Evolutionary conservation across 2,329 filamentous ascomycete species (phyloP).

Genomic region (Pyricularia sp.): DNA sequence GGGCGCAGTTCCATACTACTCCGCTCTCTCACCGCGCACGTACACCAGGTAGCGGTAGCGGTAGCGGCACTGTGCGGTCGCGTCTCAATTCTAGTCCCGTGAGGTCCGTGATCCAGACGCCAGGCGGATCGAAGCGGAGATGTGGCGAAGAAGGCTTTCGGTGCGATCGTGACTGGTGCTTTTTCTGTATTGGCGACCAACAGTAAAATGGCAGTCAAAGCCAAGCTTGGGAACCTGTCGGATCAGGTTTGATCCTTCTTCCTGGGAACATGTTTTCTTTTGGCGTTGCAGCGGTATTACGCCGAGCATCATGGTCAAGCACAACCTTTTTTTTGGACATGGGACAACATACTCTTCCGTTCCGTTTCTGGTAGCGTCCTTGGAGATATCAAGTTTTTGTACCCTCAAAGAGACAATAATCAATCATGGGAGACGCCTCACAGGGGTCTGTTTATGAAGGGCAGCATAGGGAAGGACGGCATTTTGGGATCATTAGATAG

Average conservation of each 20-base stretch:
- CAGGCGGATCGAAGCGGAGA: conserved; percentile 36
- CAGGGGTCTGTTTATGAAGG: not conserved
- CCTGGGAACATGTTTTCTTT: not conserved
- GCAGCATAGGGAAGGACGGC: not conserved
- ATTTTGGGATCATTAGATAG: not conserved
- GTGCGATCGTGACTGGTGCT: conserved; percentile 51
- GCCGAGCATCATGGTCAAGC: not conserved
- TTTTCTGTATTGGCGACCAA: conserved; percentile 35
- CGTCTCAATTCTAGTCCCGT: conserved; percentile 9
- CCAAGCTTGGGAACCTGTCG: not conserved
- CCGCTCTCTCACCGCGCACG: not conserved
- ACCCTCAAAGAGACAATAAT: not conserved
- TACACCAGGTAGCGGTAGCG: not conserved
- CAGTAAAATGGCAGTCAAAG: not conserved
- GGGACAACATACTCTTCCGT: not conserved
- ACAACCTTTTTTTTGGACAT: not conserved
- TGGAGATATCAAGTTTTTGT: not conserved
- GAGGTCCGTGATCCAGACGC: conserved; percentile 29
- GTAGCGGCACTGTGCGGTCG: not conserved
- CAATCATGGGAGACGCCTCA: not conserved
- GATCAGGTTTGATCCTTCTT: not conserved
- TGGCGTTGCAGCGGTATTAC: not conserved
- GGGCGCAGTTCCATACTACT: not conserved
- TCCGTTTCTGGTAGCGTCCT: not conserved
- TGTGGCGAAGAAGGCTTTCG: conserved; percentile 48